Evolutionary conservation across 163 green algal species (phyloP).

Genomic region (Scenedesmus sp.): DNA sequence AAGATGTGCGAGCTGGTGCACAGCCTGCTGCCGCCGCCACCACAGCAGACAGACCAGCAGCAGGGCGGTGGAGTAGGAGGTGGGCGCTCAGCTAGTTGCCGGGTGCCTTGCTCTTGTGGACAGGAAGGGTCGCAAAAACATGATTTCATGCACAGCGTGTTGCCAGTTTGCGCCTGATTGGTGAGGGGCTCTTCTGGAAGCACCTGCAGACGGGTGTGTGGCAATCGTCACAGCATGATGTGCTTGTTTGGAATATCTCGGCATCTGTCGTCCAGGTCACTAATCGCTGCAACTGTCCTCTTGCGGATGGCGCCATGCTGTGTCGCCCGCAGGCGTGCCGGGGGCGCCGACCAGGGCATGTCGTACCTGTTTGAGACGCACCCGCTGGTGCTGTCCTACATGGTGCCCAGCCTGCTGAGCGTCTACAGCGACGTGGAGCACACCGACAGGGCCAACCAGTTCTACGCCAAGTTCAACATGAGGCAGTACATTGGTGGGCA

Average conservation of each 20-base stretch:
- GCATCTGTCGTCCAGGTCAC: too few relatives aligned
- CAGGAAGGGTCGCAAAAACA: too few relatives aligned
- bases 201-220: too few relatives aligned
- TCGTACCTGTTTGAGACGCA: constrained; percentile 66
- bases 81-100: neutral
- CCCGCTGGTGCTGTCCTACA: constrained; percentile 79
- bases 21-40: constrained; percentile 50
- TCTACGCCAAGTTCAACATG: constrained; percentile 97
- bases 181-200: too few relatives aligned
- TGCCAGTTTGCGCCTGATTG: too few relatives aligned
- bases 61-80: neutral
- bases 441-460: constrained; percentile 86
- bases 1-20: constrained; percentile 68
- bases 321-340: neutral
- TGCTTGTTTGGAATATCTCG: too few relatives aligned
- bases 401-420: constrained; percentile 74
- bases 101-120: too few relatives aligned
- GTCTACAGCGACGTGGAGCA: constrained; percentile 96
- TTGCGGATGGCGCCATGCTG: too few relatives aligned
- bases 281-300: too few relatives aligned
- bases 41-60: neutral
- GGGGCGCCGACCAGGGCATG: neutral
- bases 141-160: too few relatives aligned
- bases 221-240: too few relatives aligned
- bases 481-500: constrained; percentile 62